phyloP scores from a whole-genome alignment of 768 basidiomycete species.

The Hortiboletus flavorubellus region DNA sequence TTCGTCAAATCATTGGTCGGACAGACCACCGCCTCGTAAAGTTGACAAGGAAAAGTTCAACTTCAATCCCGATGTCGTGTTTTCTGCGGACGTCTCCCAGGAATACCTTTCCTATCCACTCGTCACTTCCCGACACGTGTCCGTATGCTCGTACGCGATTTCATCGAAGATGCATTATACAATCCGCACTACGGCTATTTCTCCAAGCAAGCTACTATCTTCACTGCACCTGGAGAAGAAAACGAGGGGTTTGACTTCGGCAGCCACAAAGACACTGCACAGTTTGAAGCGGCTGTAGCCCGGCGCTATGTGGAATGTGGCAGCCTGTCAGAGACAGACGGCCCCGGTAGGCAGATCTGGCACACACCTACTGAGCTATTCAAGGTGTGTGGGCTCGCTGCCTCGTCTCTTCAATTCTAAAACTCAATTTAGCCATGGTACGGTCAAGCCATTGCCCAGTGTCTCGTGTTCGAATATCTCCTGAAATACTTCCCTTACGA shows the following conservation, averaged over 20 bases:
- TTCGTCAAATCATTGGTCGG: constrained; percentile 12
- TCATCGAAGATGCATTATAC: constrained; percentile 94
- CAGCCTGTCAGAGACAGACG: constrained; percentile 49
- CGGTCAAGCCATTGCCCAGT: constrained; percentile 85
- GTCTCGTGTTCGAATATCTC: constrained; percentile 88
- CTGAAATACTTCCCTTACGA: constrained; percentile 95
- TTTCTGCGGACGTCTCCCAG: constrained; percentile 44
- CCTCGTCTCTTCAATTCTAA: constrained; percentile 4
- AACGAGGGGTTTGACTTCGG: constrained; percentile 63
- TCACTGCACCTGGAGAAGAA: constrained; percentile 52
- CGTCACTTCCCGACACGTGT: constrained; percentile 75
- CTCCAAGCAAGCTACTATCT: constrained; percentile 87
- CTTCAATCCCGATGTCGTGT: constrained; percentile 63
- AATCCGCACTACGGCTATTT: constrained; percentile 99
- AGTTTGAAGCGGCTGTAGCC: constrained; percentile 84
- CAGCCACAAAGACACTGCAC: constrained; percentile 57
- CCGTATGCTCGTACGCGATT: constrained; percentile 94
- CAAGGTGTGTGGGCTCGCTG: constrained; percentile 53
- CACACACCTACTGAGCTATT: constrained; percentile 98
- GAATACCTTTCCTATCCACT: constrained; percentile 48
- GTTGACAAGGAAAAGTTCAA: constrained; percentile 61
- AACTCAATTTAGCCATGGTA: constrained; percentile 75
- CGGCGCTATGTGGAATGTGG: constrained; percentile 72
- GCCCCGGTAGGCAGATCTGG: constrained; percentile 90
- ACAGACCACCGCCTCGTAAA: constrained; percentile 12